Base-by-base conservation (phyloP, 2,329 filamentous ascomycete species). In the Pseudopyrenochaeta lycopersici region DNA sequence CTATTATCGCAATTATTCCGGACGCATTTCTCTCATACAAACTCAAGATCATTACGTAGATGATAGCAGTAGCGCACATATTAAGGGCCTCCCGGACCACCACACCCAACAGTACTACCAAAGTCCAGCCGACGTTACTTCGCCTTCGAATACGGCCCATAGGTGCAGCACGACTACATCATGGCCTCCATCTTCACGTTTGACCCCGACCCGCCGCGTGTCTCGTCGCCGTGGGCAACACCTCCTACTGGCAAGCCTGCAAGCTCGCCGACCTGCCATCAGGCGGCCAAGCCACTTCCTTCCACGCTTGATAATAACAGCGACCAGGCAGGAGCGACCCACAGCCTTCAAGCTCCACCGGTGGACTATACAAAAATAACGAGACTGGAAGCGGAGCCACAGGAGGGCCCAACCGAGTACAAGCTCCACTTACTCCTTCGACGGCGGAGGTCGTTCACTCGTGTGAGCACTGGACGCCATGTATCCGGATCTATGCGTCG, bases 151-250 rank as follows among this genome's bases (percentile, higher is more conserved):
- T 14, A 41, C 27, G 17, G 15, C 21, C 29, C 23, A 4, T 27
- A 27, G n/a, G 45, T n/a, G 15, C 15, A 39, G 31, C 32, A 46
- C 51, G 41, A 36, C 27, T 18, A n/a, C 7, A 57, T 33, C 10
- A 96, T 95, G 91, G 94, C 95, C 53, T 97, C 94, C 11, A 91
- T 99, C 64, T 99, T 99, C 74, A 97, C 94, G 0, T 99, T 91
- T 73, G 92, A 97, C 58, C 88, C 91, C 2, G 90, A 97, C 62
- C 91, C 92, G 40, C 91, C 91, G 1, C 83, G 91, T 74, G 92
- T 98, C 31, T 89, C 90, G 12, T 98, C 94, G 15, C 95, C 95
- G 14, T 99, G 95, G 95, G 84, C 89, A n/a, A 86, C 82, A 10
- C 84, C 88, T 73, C 78, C 67, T 3, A 52, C 57, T 52, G 68